These are phyloP conservation scores for Aspergillus egyptiacus DNA, from an alignment of 495 filamentous ascomycete genomes.

Conservation along the genomic window DNA sequence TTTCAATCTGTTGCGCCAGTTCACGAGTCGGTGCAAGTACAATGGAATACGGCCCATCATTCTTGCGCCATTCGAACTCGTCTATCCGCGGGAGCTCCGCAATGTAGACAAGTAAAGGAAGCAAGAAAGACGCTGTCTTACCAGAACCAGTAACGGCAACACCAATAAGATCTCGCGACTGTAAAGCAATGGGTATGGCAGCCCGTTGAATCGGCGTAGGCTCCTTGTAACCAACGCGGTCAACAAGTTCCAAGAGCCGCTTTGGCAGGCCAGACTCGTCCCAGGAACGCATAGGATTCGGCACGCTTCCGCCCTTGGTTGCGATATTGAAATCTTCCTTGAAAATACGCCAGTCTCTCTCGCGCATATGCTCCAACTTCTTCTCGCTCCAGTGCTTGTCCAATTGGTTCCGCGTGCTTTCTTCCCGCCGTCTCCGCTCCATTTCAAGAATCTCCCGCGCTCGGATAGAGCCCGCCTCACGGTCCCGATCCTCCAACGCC, in stretches of 20 bases:
- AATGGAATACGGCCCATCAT: slow-evolving; percentile 93
- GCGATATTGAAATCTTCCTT: slow-evolving; percentile 98
- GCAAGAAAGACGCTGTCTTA: slow-evolving; percentile 93
- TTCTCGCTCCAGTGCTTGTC: slow-evolving; percentile 99
- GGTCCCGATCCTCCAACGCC: slow-evolving; percentile 71
- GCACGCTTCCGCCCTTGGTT: slow-evolving; percentile 85
- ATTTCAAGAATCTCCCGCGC: slow-evolving; percentile 82
- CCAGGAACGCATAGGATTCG: slow-evolving; percentile 97
- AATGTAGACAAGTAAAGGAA: slow-evolving; percentile 96
- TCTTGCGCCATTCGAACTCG: slow-evolving; percentile 72
- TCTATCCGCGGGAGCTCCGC: slow-evolving; percentile 80
- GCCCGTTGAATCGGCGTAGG: slow-evolving; percentile 90
- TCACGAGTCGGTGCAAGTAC: slow-evolving; percentile 98
- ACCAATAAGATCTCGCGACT: slow-evolving; percentile 90
- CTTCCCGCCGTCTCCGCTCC: slow-evolving; percentile 73
- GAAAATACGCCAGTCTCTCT: slow-evolving; percentile 98
- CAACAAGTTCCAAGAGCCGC: slow-evolving; percentile 75
- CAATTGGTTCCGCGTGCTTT: slow-evolving; percentile 60
- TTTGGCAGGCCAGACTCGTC: slow-evolving; percentile 76
- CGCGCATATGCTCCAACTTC: slow-evolving; percentile 89
- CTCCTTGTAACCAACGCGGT: slow-evolving; percentile 85
- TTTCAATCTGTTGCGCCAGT: slow-evolving; percentile 94
- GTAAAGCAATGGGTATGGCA: slow-evolving; percentile 90
- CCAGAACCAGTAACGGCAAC: slow-evolving; percentile 98
- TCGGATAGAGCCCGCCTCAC: slow-evolving; percentile 68